phyloP scores from a whole-genome alignment of 2,329 filamentous ascomycete genomes.

The Cercospora citrullina region DNA sequence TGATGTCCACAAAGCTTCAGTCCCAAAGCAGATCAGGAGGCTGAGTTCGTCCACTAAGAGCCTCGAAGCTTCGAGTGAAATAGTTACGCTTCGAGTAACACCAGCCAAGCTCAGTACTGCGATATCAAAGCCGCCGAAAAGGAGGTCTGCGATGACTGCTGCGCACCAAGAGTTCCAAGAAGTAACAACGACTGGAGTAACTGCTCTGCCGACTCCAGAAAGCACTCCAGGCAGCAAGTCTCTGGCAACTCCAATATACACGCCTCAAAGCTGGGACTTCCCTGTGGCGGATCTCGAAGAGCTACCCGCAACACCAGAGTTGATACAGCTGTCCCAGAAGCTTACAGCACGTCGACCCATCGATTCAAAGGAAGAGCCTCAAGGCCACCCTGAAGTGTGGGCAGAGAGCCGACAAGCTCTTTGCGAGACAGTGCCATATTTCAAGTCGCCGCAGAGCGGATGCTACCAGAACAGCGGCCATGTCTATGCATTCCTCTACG shows the following conservation, averaged over 20 bases:
- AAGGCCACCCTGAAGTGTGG: conserved; percentile 54
- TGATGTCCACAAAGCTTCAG: background rate
- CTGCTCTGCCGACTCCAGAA: background rate
- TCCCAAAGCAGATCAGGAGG: background rate
- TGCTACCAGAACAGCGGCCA: conserved; percentile 54
- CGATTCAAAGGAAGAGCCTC: conserved; percentile 37
- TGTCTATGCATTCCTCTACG: conserved; percentile 60
- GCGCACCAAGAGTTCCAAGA: background rate
- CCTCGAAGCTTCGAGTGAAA: background rate
- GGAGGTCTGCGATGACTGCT: background rate
- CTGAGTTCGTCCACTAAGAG: background rate
- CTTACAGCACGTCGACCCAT: conserved; percentile 33
- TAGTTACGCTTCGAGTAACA: background rate
- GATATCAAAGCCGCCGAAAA: background rate
- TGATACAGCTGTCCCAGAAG: conserved; percentile 27
- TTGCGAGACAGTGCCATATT: conserved; percentile 65
- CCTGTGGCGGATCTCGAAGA: background rate
- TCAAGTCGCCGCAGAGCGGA: conserved; percentile 61
- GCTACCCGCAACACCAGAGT: background rate
- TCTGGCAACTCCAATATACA: background rate
- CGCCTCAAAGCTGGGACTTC: background rate
- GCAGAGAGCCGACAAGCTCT: conserved; percentile 59
- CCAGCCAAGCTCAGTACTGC: background rate
- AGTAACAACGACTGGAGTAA: background rate
- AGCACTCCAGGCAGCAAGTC: background rate